A percentile compares a stretch with the other conserved stretches of the same genome.
Evolutionary conservation across 169 alveolate species (phyloP).

Genomic region (Eimeria maxima): DNA sequence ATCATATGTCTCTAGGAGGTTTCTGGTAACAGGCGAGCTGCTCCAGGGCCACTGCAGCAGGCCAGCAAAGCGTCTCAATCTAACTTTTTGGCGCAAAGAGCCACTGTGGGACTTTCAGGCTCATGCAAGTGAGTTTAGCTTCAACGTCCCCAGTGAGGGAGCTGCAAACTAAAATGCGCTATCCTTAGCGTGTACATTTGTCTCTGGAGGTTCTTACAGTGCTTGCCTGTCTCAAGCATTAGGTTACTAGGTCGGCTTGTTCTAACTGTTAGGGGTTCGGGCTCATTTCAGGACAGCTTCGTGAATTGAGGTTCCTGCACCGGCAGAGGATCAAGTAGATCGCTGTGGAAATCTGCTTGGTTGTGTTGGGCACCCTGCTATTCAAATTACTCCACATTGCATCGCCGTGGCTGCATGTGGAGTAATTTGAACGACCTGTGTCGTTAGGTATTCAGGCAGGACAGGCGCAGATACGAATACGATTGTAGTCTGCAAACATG

Average conservation of each 20-base stretch:
- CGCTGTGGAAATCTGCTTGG: background rate
- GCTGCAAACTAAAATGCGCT: background rate
- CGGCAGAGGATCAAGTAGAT: background rate
- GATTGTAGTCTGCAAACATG: background rate
- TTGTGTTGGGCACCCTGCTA: background rate
- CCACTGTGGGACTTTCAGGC: background rate
- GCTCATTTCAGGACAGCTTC: background rate
- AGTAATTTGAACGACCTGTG: background rate
- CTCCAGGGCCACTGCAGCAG: background rate
- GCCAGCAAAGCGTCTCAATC: background rate
- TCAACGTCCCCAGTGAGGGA: background rate
- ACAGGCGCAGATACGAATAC: background rate
- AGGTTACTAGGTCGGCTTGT: background rate
- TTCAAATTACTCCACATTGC: background rate
- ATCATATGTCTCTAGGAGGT: background rate
- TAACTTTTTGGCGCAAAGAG: too few relatives aligned
- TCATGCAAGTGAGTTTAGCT: background rate
- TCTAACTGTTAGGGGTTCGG: background rate
- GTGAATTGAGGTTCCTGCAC: background rate
- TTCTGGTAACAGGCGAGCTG: background rate
- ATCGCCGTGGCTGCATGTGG: background rate
- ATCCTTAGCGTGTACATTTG: background rate
- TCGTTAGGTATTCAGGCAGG: background rate
- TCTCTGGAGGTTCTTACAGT: background rate
- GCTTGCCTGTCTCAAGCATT: background rate